A percentile compares a stretch with the other conserved stretches of the same genome.
Conservation (phyloP, 106 monocot species). For the Agapanthus africanus region DNA sequence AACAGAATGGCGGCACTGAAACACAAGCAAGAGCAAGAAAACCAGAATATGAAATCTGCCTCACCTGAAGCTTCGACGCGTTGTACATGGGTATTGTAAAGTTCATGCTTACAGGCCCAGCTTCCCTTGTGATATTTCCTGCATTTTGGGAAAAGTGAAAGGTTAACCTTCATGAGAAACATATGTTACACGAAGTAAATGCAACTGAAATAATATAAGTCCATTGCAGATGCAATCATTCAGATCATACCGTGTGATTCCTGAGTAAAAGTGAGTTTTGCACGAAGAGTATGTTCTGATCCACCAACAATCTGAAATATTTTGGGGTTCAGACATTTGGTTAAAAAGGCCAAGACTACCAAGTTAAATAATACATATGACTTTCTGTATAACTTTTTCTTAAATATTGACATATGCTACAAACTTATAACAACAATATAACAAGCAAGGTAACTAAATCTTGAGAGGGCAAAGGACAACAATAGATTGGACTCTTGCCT, state of each 20-base stretch:
- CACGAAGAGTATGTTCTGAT: constrained; percentile 82
- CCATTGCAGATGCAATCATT: constrained; percentile 14
- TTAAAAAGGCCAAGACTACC: too few species aligned
- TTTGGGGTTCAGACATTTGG: too few species aligned
- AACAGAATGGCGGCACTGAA: too few species aligned
- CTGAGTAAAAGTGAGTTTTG: constrained; percentile 87
- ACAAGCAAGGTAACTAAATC: background rate
- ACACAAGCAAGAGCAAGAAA: background rate
- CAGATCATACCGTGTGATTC: constrained; percentile 77
- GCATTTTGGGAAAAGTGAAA: too few species aligned
- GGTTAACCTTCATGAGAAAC: too few species aligned
- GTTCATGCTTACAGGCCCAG: constrained; percentile 95
- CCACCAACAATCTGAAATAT: constrained; percentile 88
- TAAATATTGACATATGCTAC: too few species aligned
- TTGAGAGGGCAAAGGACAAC: background rate
- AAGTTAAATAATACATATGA: too few species aligned
- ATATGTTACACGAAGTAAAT: too few species aligned
- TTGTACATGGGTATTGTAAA: constrained; percentile 97
- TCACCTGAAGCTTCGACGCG: constrained; percentile 89
- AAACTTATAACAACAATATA: too few species aligned
- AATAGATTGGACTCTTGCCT: constrained; percentile 31
- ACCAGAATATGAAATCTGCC: too few species aligned
- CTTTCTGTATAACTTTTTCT: too few species aligned
- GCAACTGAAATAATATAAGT: too few species aligned
- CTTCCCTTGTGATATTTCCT: constrained; percentile 93